Conservation (phyloP, 805 yeast species). For the Yarrowia alimentaria region DNA sequence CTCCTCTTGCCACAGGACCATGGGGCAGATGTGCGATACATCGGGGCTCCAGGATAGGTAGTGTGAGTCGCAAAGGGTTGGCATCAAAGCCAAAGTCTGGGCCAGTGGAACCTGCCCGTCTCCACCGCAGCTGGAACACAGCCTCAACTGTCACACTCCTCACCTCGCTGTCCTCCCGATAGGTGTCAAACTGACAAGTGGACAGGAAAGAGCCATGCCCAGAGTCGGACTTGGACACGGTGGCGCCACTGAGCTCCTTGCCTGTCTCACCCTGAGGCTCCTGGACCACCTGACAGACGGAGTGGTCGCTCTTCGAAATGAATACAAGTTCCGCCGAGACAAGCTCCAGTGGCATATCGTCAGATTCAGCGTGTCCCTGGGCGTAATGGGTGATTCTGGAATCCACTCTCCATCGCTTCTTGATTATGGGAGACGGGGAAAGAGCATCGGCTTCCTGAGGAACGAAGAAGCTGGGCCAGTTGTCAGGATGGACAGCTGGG, state of each 20-base stretch:
- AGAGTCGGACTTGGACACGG: constrained; percentile 3
- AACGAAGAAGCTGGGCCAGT: constrained; percentile 43
- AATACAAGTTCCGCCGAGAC: constrained; percentile 9
- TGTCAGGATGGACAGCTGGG: constrained; percentile 38
- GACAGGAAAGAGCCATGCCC: constrained; percentile 18
- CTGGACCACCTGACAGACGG: neutral
- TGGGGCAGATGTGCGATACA: constrained; percentile 45
- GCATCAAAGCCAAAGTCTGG: constrained; percentile 9
- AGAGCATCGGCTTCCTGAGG: constrained; percentile 30
- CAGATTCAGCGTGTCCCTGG: constrained; percentile 3
- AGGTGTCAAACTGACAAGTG: constrained; percentile 30
- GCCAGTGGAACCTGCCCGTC: neutral
- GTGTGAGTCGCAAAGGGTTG: constrained; percentile 40
- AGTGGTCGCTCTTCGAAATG: neutral
- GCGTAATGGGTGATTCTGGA: constrained; percentile 18
- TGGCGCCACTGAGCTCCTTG: neutral
- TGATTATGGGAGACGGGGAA: constrained; percentile 36
- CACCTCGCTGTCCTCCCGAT: constrained; percentile 28
- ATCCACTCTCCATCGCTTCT: constrained; percentile 26
- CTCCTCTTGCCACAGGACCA: constrained; percentile 3
- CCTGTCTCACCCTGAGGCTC: neutral
- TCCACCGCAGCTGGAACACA: constrained; percentile 5
- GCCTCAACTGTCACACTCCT: constrained; percentile 33
- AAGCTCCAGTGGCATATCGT: constrained; percentile 8
- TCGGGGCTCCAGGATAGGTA: constrained; percentile 71